phyloP scores from a whole-genome alignment of 257 asterid species.

The Hygrophila difformis region DNA sequence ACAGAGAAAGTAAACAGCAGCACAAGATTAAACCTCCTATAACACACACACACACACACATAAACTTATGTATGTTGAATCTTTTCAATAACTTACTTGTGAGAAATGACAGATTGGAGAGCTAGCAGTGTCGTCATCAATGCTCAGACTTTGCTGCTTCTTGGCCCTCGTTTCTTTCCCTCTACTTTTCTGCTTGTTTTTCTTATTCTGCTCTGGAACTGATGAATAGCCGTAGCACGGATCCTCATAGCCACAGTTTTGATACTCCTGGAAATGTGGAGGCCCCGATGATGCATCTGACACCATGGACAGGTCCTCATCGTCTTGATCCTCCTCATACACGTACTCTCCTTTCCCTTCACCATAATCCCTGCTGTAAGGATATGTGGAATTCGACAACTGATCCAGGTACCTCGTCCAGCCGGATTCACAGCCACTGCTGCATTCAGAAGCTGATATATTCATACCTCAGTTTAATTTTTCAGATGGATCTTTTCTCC shows the following conservation, averaged over 20 bases:
- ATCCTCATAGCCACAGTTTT: not conserved
- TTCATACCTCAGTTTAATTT: slow-evolving; percentile 29
- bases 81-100: slow-evolving; percentile 27
- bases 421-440: slow-evolving; percentile 86
- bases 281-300: slow-evolving; percentile 96
- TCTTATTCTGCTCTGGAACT: slow-evolving; percentile 17
- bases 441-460: slow-evolving; percentile 53
- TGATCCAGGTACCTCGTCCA: slow-evolving; percentile 91
- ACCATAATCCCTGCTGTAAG: slow-evolving; percentile 1
- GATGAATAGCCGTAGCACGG: not conserved
- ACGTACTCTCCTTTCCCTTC: slow-evolving; percentile 1
- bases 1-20: too few species aligned
- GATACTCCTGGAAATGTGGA: slow-evolving; percentile 28
- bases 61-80: not conserved
- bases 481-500: not conserved
- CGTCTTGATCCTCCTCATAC: slow-evolving; percentile 16
- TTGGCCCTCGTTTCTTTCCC: slow-evolving; percentile 18
- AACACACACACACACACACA: too few species aligned
- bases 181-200: slow-evolving; percentile 21
- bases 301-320: slow-evolving; percentile 70
- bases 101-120: slow-evolving; percentile 48
- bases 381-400: slow-evolving; percentile 27
- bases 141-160: slow-evolving; percentile 30
- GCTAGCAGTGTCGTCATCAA: slow-evolving; percentile 83
- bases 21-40: too few species aligned